Conservation (phyloP, 208 protist genomes). For the Leishmania amazonensis region DNA sequence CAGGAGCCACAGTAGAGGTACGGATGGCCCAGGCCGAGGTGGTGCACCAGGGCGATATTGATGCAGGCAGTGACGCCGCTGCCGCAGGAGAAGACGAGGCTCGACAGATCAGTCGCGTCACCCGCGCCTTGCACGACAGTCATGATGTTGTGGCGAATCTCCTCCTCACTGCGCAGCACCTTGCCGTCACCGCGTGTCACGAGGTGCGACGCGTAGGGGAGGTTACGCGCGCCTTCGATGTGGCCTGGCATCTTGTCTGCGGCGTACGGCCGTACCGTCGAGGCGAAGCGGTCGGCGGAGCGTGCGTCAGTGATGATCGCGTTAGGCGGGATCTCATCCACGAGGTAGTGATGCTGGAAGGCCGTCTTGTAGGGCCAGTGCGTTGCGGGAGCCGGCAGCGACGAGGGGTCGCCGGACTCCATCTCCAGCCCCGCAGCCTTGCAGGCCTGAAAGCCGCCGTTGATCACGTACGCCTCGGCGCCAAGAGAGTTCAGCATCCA, state of each 20-base stretch:
- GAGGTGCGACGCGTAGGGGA: constrained; percentile 49
- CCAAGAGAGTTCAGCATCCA: constrained; percentile 87
- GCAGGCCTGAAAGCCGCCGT: constrained; percentile 72
- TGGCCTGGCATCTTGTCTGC: constrained; percentile 70
- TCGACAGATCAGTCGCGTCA: constrained; percentile 37
- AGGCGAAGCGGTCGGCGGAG: constrained; percentile 42
- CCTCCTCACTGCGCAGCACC: constrained; percentile 43
- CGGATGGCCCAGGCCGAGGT: constrained; percentile 70
- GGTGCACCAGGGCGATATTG: constrained; percentile 63
- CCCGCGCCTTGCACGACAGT: constrained; percentile 30
- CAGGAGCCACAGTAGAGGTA: constrained; percentile 83
- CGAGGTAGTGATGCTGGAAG: constrained; percentile 37
- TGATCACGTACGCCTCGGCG: constrained; percentile 83
- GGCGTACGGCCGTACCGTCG: constrained; percentile 67
- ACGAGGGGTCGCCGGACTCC: constrained; percentile 30
- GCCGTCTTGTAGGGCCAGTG: constrained; percentile 50
- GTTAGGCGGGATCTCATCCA: constrained; percentile 55
- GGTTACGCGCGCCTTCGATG: constrained; percentile 68
- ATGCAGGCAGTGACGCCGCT: constrained; percentile 82
- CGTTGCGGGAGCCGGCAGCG: constrained; percentile 14
- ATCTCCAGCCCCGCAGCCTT: constrained; percentile 37
- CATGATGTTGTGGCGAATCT: constrained; percentile 53
- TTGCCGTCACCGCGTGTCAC: constrained; percentile 17
- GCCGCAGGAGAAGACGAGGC: constrained; percentile 81
- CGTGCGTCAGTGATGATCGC: constrained; percentile 74